Conservation (phyloP, 805 yeast genomes). For the Nakazawaea peltata region DNA sequence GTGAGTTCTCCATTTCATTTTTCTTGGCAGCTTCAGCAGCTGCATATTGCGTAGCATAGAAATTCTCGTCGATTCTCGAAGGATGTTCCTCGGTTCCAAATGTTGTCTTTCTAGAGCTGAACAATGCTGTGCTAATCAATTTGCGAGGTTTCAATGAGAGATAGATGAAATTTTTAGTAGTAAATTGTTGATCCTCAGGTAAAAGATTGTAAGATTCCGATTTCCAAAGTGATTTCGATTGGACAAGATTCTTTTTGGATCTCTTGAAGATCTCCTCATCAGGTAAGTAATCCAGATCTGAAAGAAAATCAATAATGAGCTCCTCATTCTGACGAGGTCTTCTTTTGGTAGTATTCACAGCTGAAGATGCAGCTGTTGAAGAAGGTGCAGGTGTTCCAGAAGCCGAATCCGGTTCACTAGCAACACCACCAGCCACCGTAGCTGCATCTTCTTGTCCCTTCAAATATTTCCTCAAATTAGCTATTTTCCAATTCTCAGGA, state of each 20-base stretch:
- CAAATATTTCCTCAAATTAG: conserved; percentile 37
- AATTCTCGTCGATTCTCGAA: conserved; percentile 34
- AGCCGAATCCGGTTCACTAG: neutral
- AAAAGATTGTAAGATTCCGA: conserved; percentile 20
- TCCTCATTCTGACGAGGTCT: conserved; percentile 20
- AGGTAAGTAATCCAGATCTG: conserved; percentile 15
- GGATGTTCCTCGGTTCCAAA: conserved; percentile 19
- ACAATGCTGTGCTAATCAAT: conserved; percentile 19
- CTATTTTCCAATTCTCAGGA: conserved; percentile 86
- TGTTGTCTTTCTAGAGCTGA: conserved; percentile 15
- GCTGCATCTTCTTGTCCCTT: conserved; percentile 9
- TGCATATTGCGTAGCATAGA: conserved; percentile 39
- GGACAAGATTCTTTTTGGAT: conserved; percentile 15
- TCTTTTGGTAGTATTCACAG: neutral
- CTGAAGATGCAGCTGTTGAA: too few species aligned
- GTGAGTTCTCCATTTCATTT: neutral
- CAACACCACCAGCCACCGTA: neutral
- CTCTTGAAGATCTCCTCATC: conserved; percentile 19
- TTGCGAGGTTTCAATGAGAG: conserved; percentile 37
- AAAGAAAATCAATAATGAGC: conserved; percentile 19
- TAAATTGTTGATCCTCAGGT: conserved; percentile 44
- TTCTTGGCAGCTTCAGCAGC: conserved; percentile 22
- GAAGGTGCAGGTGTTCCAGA: too few species aligned
- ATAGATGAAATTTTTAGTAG: conserved; percentile 37
- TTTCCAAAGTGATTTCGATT: conserved; percentile 16